Evolutionary conservation across 2,329 filamentous ascomycete genomes (phyloP).

Genomic region (Sporothrix pallida): DNA sequence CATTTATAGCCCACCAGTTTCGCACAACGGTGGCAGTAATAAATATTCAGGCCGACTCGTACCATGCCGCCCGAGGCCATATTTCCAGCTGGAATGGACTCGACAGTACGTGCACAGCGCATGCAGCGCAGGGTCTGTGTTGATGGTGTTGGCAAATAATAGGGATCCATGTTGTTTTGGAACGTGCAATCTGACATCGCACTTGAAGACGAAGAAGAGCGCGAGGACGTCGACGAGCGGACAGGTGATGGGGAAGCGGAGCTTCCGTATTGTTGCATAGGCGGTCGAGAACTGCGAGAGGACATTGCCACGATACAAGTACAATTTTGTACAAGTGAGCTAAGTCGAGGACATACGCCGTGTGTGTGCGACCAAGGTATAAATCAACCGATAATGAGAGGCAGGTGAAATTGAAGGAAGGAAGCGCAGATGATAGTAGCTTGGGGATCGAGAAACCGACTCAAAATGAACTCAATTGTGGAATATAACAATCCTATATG

Average conservation of each 20-base stretch:
- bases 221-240: constrained; percentile 43
- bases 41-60: constrained; percentile 67
- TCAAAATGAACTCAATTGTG: too few species aligned
- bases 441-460: too few species aligned
- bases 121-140: constrained; percentile 68
- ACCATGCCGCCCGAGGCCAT: constrained; percentile 66
- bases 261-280: constrained; percentile 48
- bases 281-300: constrained; percentile 44
- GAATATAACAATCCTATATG: too few species aligned
- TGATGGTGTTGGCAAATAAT: constrained; percentile 54
- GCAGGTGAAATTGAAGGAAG: too few species aligned
- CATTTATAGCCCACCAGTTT: constrained; percentile 68
- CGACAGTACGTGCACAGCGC: constrained; percentile 64
- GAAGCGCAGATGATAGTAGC: too few species aligned
- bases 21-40: constrained; percentile 69
- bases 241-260: constrained; percentile 47
- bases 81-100: constrained; percentile 67
- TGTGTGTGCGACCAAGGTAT: too few species aligned
- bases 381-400: too few species aligned
- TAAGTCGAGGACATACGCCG: too few species aligned
- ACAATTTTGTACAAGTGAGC: background rate
- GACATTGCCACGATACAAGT: constrained; percentile 40
- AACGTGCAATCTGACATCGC: constrained; percentile 45
- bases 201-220: constrained; percentile 49
- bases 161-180: constrained; percentile 58